Evolutionary conservation across 768 basidiomycete species (phyloP).

Genomic region (Hortiboletus campestris): DNA sequence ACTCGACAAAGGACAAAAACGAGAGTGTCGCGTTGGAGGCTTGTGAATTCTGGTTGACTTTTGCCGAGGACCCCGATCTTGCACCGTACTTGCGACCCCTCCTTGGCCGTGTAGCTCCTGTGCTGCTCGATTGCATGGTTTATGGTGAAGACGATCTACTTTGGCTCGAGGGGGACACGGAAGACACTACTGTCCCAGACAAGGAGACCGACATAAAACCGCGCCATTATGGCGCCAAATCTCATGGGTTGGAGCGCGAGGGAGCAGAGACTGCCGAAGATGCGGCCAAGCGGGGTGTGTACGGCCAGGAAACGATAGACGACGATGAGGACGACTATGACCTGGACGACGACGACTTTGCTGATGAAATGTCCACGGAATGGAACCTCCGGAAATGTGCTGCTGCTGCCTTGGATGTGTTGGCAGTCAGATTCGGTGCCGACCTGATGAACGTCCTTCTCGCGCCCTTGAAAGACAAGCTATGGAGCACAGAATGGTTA

Average conservation of each 20-base stretch:
- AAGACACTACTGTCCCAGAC: slow-evolving; percentile 88
- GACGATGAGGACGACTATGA: slow-evolving; percentile 88
- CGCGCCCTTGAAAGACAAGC: slow-evolving; percentile 85
- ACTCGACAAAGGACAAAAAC: slow-evolving; percentile 96
- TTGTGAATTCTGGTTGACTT: slow-evolving; percentile 99
- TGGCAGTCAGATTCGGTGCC: slow-evolving; percentile 89
- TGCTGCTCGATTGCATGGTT: slow-evolving; percentile 95
- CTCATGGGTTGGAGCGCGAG: slow-evolving; percentile 83
- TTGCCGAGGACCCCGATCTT: slow-evolving; percentile 92
- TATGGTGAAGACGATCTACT: slow-evolving; percentile 96
- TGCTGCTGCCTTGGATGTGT: slow-evolving; percentile 94
- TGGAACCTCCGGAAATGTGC: slow-evolving; percentile 99
- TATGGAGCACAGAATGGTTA: slow-evolving; percentile 92
- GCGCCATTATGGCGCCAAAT: slow-evolving; percentile 82
- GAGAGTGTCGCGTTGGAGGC: slow-evolving; percentile 96
- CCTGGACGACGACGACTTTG: slow-evolving; percentile 80
- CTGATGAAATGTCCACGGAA: slow-evolving; percentile 95
- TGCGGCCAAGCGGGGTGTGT: slow-evolving; percentile 50
- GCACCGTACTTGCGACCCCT: slow-evolving; percentile 82
- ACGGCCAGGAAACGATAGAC: slow-evolving; percentile 79
- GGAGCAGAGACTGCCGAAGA: slow-evolving; percentile 37
- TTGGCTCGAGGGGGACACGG: slow-evolving; percentile 89
- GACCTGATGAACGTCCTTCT: slow-evolving; percentile 88
- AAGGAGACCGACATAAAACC: slow-evolving; percentile 97
- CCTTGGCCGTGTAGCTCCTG: slow-evolving; percentile 88